Conservation (phyloP, 2,329 filamentous ascomycete species). For the Diplodia sapinea region DNA sequence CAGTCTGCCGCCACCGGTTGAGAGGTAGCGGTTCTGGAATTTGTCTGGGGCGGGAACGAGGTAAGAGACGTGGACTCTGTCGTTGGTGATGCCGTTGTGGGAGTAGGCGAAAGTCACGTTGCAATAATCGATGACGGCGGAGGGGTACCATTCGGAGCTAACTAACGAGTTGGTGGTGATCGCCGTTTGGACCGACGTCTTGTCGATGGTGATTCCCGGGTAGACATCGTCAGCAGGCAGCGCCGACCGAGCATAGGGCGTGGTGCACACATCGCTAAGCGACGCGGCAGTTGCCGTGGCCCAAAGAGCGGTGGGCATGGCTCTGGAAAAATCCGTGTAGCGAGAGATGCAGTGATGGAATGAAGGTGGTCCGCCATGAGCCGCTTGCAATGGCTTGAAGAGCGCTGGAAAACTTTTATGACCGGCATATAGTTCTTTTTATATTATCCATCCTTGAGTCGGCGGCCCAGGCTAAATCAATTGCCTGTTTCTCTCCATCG, state of each 20-base stretch:
- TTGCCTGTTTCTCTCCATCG: neutral
- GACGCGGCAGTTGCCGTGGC: neutral
- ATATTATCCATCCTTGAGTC: neutral
- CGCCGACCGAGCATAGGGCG: neutral
- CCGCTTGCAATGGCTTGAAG: neutral
- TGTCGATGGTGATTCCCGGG: constrained; percentile 48
- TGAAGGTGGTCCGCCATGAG: neutral
- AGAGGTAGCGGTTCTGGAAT: constrained; percentile 55
- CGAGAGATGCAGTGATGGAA: neutral
- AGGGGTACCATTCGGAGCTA: constrained; percentile 37
- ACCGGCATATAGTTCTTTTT: neutral
- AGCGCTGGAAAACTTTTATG: too few relatives aligned
- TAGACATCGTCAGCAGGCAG: constrained; percentile 4
- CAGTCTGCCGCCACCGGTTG: constrained; percentile 55
- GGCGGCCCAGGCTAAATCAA: neutral
- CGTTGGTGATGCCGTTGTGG: constrained; percentile 46
- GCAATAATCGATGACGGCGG: constrained; percentile 49
- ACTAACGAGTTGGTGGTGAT: constrained; percentile 45
- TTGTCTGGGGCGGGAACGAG: constrained; percentile 52
- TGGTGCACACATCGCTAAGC: constrained; percentile 5
- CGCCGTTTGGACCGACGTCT: constrained; percentile 47
- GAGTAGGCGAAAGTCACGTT: constrained; percentile 56
- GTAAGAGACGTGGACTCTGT: constrained; percentile 44
- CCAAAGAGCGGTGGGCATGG: neutral
- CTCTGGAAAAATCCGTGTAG: neutral